Evolutionary conservation across 2,329 filamentous ascomycete genomes (phyloP), one percentile per base, ranked within the genome.

Genomic region (Diaporthe capsici): DNA sequence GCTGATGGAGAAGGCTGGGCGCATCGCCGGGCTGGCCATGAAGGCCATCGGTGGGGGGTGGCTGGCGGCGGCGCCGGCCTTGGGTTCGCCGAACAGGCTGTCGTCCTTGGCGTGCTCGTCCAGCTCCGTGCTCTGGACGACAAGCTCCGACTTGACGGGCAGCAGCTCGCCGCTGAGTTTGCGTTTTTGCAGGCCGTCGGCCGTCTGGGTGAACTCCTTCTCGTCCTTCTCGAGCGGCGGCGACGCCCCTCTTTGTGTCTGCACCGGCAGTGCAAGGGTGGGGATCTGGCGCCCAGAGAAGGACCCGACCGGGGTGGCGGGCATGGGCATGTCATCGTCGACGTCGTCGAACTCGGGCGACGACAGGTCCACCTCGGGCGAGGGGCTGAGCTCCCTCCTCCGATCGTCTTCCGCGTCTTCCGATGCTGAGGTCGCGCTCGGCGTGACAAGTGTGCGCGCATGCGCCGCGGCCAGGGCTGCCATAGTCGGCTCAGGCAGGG

Each of bases 141-240:
- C 78, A 9, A 63, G 82, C 44, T 84, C 83, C 44, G 79, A 79
- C 47, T 77, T 72, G 31, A 79, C 72, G 44, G 78, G 75, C 20
- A 86, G 82, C 44, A 86, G 76, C 55, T 87, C 86, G 39, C 88
- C 87, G 60, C 83, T 88, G 31, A 92, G 86, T 81, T 92, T 93
- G 77, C 90, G 87, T 82, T 91, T 92, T 80, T 91, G 94, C 80
- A 98, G 90, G 67, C 93, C 95, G 79, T 95, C 94, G 22, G 97
- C 97, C 1, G 96, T 98, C 85, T 98, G 95, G 9, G 96, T 98
- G 82, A 99, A 99, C 84, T 98, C 97, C 82, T 94, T 94, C 87
- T 98, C 96, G 80, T 98, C 96, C 80, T 94, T 95, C 86, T 98
- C 96, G 51, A 98, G 88, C 22, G 95, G 95, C 71, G 96, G 96